A percentile compares a stretch with the other conserved stretches of the same genome.
phyloP scores from a whole-genome alignment of 2,329 filamentous ascomycete genomes.

The Chaetomiaceae sp. region DNA sequence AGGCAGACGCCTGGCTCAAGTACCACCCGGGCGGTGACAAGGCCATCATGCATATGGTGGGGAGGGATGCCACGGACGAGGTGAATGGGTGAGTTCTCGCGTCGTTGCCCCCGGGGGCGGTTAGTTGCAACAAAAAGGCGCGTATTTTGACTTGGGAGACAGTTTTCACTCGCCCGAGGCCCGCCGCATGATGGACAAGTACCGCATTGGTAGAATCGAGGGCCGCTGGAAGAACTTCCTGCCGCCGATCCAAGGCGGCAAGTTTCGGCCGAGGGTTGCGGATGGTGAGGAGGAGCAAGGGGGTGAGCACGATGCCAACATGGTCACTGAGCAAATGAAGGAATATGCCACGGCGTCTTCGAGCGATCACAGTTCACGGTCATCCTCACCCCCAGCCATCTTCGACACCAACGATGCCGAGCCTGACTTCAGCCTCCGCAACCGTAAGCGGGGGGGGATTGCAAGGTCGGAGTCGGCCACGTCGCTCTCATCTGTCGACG shows the following conservation, averaged over 20 bases:
- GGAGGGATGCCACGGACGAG: constrained; percentile 90
- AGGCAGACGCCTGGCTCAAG: constrained; percentile 80
- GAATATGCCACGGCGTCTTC: constrained; percentile 35
- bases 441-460: constrained; percentile 27
- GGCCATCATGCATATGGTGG: constrained; percentile 88
- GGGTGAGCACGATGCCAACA: constrained; percentile 7
- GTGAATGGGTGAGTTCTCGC: constrained; percentile 68
- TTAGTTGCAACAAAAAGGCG: too few relatives aligned
- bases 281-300: constrained; percentile 18
- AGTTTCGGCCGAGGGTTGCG: constrained; percentile 29
- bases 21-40: constrained; percentile 92
- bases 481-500: constrained; percentile 52
- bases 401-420: constrained; percentile 40
- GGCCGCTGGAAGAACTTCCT: constrained; percentile 82
- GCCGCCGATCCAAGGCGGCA: constrained; percentile 85
- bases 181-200: constrained; percentile 69
- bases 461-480: constrained; percentile 50
- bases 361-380: constrained; percentile 38
- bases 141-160: constrained; percentile 13
- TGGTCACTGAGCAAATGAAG: constrained; percentile 6
- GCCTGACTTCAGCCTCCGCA: constrained; percentile 30
- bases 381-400: constrained; percentile 46
- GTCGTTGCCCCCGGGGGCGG: too few relatives aligned
- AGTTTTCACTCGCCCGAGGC: constrained; percentile 82
- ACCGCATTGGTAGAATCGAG: constrained; percentile 77